Evolutionary conservation across 139 green algal genomes (phyloP).

Genomic region (Picochlorum sp.): DNA sequence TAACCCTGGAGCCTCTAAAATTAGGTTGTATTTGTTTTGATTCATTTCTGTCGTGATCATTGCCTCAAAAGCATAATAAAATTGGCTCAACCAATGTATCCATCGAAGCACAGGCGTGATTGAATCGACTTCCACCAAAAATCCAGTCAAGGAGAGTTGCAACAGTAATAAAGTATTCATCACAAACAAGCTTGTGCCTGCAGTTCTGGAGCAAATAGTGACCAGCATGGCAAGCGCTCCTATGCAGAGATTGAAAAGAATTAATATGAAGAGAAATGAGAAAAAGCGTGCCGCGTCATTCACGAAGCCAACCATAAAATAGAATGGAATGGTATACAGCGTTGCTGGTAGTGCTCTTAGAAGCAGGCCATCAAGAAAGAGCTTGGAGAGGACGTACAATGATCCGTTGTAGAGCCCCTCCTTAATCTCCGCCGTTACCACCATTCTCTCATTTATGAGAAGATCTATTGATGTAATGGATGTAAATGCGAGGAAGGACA

Average conservation of each 20-base stretch:
- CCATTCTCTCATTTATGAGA: slow-evolving; percentile 41
- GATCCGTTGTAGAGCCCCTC: slow-evolving; percentile 42
- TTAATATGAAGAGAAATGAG: slow-evolving; percentile 45
- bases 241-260: slow-evolving; percentile 25
- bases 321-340: slow-evolving; percentile 49
- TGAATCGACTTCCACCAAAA: slow-evolving; percentile 12
- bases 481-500: slow-evolving; percentile 66
- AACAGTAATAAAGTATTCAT: slow-evolving; percentile 73
- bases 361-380: slow-evolving; percentile 57
- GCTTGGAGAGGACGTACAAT: slow-evolving; percentile 50
- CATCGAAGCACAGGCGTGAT: slow-evolving; percentile 38
- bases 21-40: slow-evolving; percentile 7
- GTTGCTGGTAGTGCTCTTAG: slow-evolving; percentile 55
- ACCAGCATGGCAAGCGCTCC: slow-evolving; percentile 51
- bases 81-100: slow-evolving; percentile 43
- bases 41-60: slow-evolving; percentile 42
- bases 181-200: slow-evolving; percentile 45
- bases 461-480: slow-evolving; percentile 56
- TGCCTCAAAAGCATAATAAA: slow-evolving; percentile 22
- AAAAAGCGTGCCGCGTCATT: neutral
- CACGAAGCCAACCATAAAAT: slow-evolving; percentile 42
- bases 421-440: slow-evolving; percentile 33
- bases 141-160: slow-evolving; percentile 51
- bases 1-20: slow-evolving; percentile 30
- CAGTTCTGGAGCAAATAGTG: slow-evolving; percentile 16